phyloP scores from a whole-genome alignment of 2,329 filamentous ascomycete species.

The Calonectria hawksworthii region DNA sequence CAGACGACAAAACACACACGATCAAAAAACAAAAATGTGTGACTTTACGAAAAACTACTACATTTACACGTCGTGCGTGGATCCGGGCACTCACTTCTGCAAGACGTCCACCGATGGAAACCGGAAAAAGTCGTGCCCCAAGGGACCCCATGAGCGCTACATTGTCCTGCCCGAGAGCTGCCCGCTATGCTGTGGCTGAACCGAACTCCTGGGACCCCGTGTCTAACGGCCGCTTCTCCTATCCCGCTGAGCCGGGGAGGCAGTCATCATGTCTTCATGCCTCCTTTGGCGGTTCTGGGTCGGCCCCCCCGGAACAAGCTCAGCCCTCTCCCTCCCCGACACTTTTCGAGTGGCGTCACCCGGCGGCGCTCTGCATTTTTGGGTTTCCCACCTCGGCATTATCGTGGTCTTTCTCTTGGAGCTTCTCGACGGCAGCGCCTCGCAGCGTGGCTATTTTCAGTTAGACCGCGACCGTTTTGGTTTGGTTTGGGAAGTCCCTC shows the following conservation, averaged over 20 bases:
- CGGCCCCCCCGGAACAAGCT: conserved; percentile 5
- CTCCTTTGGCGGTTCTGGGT: not conserved
- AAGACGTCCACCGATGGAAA: conserved; percentile 77
- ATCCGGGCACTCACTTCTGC: conserved; percentile 80
- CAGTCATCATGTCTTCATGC: not conserved
- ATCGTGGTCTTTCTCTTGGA: not conserved
- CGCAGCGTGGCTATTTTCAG: not conserved
- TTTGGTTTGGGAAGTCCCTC: not conserved
- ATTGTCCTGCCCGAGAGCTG: conserved; percentile 78
- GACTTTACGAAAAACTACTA: conserved; percentile 83
- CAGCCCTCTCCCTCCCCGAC: not conserved
- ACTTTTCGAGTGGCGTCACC: not conserved
- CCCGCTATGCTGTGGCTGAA: conserved; percentile 58
- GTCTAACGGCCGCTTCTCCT: conserved; percentile 1
- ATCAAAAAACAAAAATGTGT: conserved; percentile 64
- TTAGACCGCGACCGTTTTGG: conserved; percentile 8
- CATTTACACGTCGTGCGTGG: conserved; percentile 79
- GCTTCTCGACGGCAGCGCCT: not conserved
- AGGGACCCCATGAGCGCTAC: conserved; percentile 80
- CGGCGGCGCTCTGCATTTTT: not conserved
- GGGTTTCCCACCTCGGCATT: not conserved
- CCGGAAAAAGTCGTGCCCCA: conserved; percentile 69
- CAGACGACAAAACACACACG: conserved; percentile 3
- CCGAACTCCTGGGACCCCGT: not conserved
- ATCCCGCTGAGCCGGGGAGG: not conserved